phyloP scores from a whole-genome alignment of 495 filamentous ascomycete genomes.

The Penicillium tannophilum region DNA sequence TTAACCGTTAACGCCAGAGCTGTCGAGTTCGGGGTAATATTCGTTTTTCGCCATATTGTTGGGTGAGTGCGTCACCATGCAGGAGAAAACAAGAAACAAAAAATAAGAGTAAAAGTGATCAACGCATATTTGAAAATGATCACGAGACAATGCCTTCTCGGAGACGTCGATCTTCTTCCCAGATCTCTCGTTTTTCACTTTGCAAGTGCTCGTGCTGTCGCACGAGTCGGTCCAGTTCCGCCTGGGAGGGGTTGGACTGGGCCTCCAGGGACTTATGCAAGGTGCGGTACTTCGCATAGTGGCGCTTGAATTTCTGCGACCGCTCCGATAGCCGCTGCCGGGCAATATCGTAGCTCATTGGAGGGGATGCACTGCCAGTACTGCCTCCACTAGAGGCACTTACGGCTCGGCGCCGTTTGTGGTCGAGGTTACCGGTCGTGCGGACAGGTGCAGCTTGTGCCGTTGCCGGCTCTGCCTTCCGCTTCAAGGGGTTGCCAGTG shows the following conservation, averaged over 20 bases:
- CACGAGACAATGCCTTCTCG: conserved; percentile 25
- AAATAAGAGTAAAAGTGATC: conserved; percentile 9
- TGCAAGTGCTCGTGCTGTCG: conserved; percentile 63
- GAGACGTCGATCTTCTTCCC: conserved; percentile 45
- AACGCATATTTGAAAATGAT: conserved; percentile 6
- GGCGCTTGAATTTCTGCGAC: conserved; percentile 62
- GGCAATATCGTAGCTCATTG: conserved; percentile 44
- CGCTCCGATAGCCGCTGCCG: conserved; percentile 50
- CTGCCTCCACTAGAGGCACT: conserved; percentile 50
- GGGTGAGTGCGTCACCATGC: conserved; percentile 21
- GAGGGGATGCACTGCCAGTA: conserved; percentile 50
- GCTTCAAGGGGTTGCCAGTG: conserved; percentile 44
- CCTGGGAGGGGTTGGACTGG: conserved; percentile 52
- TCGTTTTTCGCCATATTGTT: conserved; percentile 14
- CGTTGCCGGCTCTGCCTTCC: conserved; percentile 46
- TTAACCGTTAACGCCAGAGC: conserved; percentile 8
- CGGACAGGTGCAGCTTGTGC: conserved; percentile 31
- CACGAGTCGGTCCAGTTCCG: conserved; percentile 58
- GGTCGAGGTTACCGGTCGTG: conserved; percentile 38
- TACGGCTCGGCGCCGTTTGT: conserved; percentile 49
- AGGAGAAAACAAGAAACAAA: conserved; percentile 7
- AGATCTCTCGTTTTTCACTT: conserved; percentile 69
- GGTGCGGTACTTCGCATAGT: conserved; percentile 63
- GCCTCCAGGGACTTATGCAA: conserved; percentile 61
- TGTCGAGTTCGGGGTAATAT: conserved; percentile 9